A percentile compares a stretch with the other conserved stretches of the same genome.
These are phyloP conservation scores for Drechslerella stenobrocha DNA, from an alignment of 2,329 filamentous ascomycete species.

Conservation along the genomic window DNA sequence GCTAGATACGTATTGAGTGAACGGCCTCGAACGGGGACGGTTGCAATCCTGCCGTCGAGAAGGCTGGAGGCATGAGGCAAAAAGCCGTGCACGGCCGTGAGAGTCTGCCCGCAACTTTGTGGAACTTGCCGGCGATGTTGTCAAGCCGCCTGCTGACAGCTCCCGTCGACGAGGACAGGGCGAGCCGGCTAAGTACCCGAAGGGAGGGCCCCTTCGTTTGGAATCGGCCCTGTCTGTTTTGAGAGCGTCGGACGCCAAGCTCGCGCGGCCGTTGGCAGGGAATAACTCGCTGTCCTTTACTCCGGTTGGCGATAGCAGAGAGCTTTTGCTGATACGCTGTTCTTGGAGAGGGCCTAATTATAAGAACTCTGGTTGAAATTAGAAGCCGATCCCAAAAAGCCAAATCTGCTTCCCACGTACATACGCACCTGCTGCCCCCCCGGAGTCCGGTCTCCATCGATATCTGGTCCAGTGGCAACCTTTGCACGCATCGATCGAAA, in stretches of 20 bases:
- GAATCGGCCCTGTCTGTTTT: constrained; percentile 41
- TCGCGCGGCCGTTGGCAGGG: not conserved
- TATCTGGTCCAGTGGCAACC: not conserved
- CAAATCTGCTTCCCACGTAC: too few species aligned
- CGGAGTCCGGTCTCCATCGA: not conserved
- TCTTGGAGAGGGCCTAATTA: too few species aligned
- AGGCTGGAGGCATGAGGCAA: too few species aligned
- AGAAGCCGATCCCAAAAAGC: too few species aligned
- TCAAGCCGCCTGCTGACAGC: not conserved
- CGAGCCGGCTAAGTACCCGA: constrained; percentile 21
- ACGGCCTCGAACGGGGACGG: not conserved
- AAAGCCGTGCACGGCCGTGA: too few species aligned
- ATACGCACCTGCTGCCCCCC: too few species aligned
- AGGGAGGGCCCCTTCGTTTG: constrained; percentile 28
- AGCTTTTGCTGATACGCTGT: constrained; percentile 2
- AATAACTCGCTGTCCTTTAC: constrained; percentile 5
- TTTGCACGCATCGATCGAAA: not conserved
- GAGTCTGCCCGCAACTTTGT: too few species aligned
- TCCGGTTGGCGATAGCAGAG: constrained; percentile 10
- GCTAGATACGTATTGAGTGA: not conserved
- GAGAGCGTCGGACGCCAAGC: constrained; percentile 35
- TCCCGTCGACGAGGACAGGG: not conserved
- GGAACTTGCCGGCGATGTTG: too few species aligned
- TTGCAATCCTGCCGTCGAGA: too few species aligned
- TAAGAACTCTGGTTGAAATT: too few species aligned